Base-by-base conservation (phyloP, 345 rosid genomes). In the Brassica rapa region DNA sequence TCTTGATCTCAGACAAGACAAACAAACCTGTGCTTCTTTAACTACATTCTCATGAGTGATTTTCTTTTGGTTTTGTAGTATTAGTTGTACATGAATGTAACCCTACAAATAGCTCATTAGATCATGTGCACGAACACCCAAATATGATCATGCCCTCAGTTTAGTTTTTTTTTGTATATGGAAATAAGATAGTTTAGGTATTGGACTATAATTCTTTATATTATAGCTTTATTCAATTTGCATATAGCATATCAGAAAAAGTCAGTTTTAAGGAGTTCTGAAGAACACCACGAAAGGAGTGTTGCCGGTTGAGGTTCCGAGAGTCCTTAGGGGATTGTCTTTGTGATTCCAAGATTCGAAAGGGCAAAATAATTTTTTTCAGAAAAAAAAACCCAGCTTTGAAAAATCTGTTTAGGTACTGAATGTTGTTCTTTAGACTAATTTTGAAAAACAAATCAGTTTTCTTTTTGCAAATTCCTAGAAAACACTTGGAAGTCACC, bases 221-320 rank as follows among this genome's bases (percentile, higher is more conserved):
- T 12, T 43, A 43, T 43, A 43, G 51, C 51, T 43, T 43, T 43
- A 43, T 12, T 43, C 51, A 43, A 3, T 43, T 43, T 43, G n/a
- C 15, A 43, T 43, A 43, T 43, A 43, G n/a, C 51, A 43, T 43
- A 43, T 43, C 5, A 43, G 51, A 11, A 43, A 43, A 41, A 41
- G n/a, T 41, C 49, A 11, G 14, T 41, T 41, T 41, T 41, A 14
- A 41, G 3, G 59, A 41, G 5, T 65, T 23, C 19, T 63, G 5
- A 24, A 33, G 30, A 69, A 23, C 71, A 49, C 66, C 62, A 57
- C 59, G 25, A 80, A 2, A 2, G 74, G 53, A 67, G 70, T 7
- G 25, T 51, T 70, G 74, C 37, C 66, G 27, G 62, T 68, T 69
- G 63, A 56, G 16, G 76, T 55, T 35, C 51, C 2, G 67, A 63